phyloP scores from a whole-genome alignment of 306 rosid species.

The Dalbergia cochinchinensis region DNA sequence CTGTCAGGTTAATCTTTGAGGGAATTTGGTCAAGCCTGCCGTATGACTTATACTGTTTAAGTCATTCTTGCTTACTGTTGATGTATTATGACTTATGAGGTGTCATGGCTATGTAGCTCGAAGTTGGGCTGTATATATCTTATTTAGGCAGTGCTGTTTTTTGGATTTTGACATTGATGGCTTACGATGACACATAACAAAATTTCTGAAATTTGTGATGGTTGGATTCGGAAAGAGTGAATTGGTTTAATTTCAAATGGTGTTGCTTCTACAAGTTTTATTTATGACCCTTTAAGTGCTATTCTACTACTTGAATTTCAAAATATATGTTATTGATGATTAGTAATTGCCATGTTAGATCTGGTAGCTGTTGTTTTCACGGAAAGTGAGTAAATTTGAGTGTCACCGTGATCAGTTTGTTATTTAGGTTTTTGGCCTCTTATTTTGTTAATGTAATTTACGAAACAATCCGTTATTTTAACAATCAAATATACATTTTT shows the following conservation, averaged over 20 bases:
- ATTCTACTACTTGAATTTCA: not conserved
- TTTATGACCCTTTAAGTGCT: constrained; percentile 23
- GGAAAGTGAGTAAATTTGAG: constrained; percentile 38
- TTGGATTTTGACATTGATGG: constrained; percentile 16
- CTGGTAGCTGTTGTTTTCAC: constrained; percentile 14
- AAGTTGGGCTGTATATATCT: not conserved
- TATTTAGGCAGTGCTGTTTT: not conserved
- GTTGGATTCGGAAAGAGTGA: constrained; percentile 21
- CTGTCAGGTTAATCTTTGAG: not conserved
- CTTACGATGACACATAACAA: not conserved
- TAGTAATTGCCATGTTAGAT: constrained; percentile 28
- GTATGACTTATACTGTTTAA: constrained; percentile 1
- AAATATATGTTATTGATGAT: constrained; percentile 16
- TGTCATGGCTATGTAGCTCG: not conserved
- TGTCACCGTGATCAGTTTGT: constrained; percentile 9
- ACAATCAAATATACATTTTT: constrained; percentile 8
- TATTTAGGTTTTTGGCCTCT: constrained; percentile 31
- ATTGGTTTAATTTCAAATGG: constrained; percentile 19
- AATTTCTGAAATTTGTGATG: constrained; percentile 20
- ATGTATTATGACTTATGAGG: constrained; percentile 1
- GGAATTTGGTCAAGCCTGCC: constrained; percentile 22
- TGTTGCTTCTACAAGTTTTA: constrained; percentile 6
- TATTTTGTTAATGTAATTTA: constrained; percentile 10
- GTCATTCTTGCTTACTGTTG: constrained; percentile 7
- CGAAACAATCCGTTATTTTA: constrained; percentile 11